phyloP scores from a whole-genome alignment of 768 basidiomycete genomes.

The Lyophyllum atratum region DNA sequence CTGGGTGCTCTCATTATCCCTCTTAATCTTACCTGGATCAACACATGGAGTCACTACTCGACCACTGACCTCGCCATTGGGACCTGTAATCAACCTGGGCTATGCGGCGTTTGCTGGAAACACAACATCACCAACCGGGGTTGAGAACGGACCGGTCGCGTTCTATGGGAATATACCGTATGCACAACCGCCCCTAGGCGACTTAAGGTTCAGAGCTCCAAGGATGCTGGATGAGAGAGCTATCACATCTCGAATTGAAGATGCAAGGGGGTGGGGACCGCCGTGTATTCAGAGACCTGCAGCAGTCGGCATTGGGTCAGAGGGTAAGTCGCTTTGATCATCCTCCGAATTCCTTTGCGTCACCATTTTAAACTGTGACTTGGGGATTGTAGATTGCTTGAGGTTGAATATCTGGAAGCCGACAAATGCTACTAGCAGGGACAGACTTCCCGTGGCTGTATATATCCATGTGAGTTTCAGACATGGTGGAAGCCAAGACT shows the following conservation, averaged over 20 bases:
- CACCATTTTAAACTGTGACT: not conserved
- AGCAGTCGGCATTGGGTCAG: constrained; percentile 43
- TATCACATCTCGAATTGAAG: constrained; percentile 27
- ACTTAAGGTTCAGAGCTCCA: constrained; percentile 42
- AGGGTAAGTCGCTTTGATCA: constrained; percentile 31
- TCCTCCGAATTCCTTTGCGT: not conserved
- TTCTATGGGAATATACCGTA: constrained; percentile 47
- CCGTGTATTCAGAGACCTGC: constrained; percentile 50
- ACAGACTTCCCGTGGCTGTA: constrained; percentile 40
- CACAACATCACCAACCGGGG: constrained; percentile 37
- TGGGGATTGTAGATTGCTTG: constrained; percentile 34
- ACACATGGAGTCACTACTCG: not conserved
- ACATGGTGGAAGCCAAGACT: not conserved
- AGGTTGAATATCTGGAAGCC: constrained; percentile 46
- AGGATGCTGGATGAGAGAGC: constrained; percentile 32
- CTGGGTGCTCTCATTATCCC: not conserved
- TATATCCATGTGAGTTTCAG: constrained; percentile 39
- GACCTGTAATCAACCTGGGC: constrained; percentile 41
- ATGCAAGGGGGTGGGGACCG: constrained; percentile 46
- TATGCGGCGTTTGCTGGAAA: constrained; percentile 45
- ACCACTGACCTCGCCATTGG: constrained; percentile 22
- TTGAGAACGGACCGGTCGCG: constrained; percentile 34
- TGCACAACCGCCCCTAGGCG: constrained; percentile 41
- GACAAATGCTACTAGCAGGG: constrained; percentile 31
- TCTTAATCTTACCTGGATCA: not conserved